These are phyloP conservation scores for Ascosphaera apis DNA, from an alignment of 2,329 filamentous ascomycete species.

Conservation along the genomic window DNA sequence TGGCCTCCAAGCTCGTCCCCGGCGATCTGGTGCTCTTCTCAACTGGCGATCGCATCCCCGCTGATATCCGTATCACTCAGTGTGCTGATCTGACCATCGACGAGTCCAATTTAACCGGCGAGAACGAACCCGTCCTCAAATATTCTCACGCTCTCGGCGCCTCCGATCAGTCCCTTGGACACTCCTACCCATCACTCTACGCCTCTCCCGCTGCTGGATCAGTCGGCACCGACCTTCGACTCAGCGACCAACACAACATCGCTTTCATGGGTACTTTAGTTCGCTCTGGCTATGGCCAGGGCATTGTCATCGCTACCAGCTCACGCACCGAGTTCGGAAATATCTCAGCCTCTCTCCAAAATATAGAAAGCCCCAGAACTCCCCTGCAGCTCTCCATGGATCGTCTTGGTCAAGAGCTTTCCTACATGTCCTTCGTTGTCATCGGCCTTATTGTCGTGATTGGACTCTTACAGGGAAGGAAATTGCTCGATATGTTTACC, in stretches of 20 bases:
- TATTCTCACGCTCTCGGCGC: slow-evolving; percentile 36
- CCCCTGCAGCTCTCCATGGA: slow-evolving; percentile 95
- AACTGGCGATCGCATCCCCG: slow-evolving; percentile 87
- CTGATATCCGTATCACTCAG: slow-evolving; percentile 82
- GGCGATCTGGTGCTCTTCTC: slow-evolving; percentile 87
- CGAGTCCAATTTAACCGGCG: slow-evolving; percentile 87
- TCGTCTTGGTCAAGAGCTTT: slow-evolving; percentile 81
- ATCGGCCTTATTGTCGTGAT: slow-evolving; percentile 84
- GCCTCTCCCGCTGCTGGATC: slow-evolving; percentile 34
- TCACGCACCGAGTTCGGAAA: slow-evolving; percentile 86
- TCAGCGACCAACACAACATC: slow-evolving; percentile 67
- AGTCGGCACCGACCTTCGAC: slow-evolving; percentile 39
- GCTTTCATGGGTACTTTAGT: slow-evolving; percentile 97
- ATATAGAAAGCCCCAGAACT: slow-evolving; percentile 86
- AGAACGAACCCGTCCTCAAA: slow-evolving; percentile 81
- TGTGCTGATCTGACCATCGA: slow-evolving; percentile 82
- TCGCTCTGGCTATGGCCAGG: slow-evolving; percentile 82
- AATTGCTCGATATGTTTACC: slow-evolving; percentile 82
- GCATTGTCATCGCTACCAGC: slow-evolving; percentile 91
- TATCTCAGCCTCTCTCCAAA: slow-evolving; percentile 80
- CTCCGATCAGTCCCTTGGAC: slow-evolving; percentile 16
- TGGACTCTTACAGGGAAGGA: slow-evolving; percentile 73
- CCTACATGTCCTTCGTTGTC: slow-evolving; percentile 86
- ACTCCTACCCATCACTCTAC: slow-evolving; percentile 29
- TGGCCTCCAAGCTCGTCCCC: slow-evolving; percentile 67